Evolutionary conservation across 257 asterid species (phyloP), one percentile per base, ranked within the genome.

Genomic region (Leonotis leonurus): DNA sequence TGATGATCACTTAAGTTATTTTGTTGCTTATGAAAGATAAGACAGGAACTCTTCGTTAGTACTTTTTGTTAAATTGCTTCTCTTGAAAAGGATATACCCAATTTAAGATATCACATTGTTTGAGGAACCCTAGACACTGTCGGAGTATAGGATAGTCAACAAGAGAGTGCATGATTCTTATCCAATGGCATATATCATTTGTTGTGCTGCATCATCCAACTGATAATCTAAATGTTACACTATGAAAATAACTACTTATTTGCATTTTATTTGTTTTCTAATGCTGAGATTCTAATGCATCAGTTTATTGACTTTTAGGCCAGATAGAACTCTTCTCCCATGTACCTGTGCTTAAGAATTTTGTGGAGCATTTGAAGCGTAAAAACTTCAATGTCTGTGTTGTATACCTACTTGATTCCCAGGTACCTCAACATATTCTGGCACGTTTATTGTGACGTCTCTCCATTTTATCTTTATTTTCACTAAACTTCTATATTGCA

Each of bases 281-380:
- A 29, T 9, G 39, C 60, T 46, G 33, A 53, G 60, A 49, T 67
- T 65, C 61, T 77, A 70, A 69, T 44, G 12, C 56, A 46, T 58
- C 61, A 16, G 30, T 61, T 57, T 65, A 6, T 14, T 61, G 30
- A 67, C 40, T 20, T 51, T 49, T 80, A 93, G 99, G 99, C 57
- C 99, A 89, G 70, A 93, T 89, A 64, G 97, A 93, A 69, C 95
- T 93, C 53, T 89, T 89, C 75, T 89, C 99, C 45, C 96, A 93
- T 79, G 94, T 93, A 60, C 95, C 97, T 5, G 95, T 85, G 70
- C 89, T 93, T 52, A 89, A 85, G 82, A 87, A 89, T 78, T 93
- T 93, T 30, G 96, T 71, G 65, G 96, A 89, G 81, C 91, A 89
- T 73, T 78, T 93, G 50, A 77, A 68, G 80, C 87, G 87, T 25